Percentiles rank a stretch among this genome's conserved stretches.
These are phyloP conservation scores for Aeminium ludgeri DNA, from an alignment of 495 filamentous ascomycete genomes.

Conservation along the genomic window DNA sequence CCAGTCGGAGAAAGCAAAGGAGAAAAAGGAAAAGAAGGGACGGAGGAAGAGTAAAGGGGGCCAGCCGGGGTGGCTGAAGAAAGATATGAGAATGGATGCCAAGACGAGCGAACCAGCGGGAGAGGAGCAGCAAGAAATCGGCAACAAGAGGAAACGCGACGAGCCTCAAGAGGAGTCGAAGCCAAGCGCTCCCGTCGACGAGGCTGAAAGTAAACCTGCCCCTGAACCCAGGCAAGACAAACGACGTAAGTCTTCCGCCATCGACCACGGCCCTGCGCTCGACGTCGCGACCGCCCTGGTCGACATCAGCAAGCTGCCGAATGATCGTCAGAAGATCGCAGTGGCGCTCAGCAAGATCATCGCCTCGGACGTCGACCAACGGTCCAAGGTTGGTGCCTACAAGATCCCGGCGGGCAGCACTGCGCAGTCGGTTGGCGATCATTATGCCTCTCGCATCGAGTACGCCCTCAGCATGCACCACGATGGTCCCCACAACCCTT, in stretches of 20 bases:
- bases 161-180: background rate
- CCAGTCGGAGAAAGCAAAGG: constrained; percentile 19
- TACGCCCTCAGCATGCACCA: constrained; percentile 42
- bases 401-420: constrained; percentile 37
- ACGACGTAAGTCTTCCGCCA: constrained; percentile 10
- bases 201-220: background rate
- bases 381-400: constrained; percentile 34
- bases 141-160: constrained; percentile 6
- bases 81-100: constrained; percentile 17
- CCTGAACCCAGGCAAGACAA: constrained; percentile 6
- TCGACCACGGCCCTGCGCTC: background rate
- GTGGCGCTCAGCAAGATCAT: constrained; percentile 37
- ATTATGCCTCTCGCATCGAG: constrained; percentile 57
- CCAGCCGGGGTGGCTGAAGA: constrained; percentile 27
- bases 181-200: too few relatives aligned
- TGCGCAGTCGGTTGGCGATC: constrained; percentile 34
- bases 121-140: constrained; percentile 2
- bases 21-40: constrained; percentile 15
- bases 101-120: constrained; percentile 24
- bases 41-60: constrained; percentile 33
- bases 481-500: constrained; percentile 33
- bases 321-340: constrained; percentile 35
- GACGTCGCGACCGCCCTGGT: constrained; percentile 12
- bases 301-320: constrained; percentile 17
- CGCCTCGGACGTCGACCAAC: constrained; percentile 33